Evolutionary conservation across 2,329 filamentous ascomycete genomes (phyloP), one percentile per base, ranked within the genome.

Genomic region (Colletotrichum eleusines): DNA sequence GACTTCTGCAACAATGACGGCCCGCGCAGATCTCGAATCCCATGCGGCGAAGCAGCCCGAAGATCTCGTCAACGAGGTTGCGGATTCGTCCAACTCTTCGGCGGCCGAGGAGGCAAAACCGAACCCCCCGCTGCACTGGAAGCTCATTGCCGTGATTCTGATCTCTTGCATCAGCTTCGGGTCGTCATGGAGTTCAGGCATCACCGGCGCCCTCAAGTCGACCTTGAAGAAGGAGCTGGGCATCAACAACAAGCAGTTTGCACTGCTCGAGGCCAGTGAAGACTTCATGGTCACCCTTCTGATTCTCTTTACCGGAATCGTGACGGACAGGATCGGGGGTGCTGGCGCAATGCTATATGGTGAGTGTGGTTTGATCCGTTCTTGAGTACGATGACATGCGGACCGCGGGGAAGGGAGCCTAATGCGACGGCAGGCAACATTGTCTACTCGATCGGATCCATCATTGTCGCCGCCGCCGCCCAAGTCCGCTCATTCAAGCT

Each of bases 241-340:
- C 57, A 90, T 91, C 75, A 85, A 86, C 75, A 91, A 91, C 74
- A 85, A 85, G 0, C 84, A 90, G 74, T 91, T 86, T 74, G 84
- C 89, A 0, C 80, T 90, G 0, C 81, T 91, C 0, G 87, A 89
- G 73, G 85, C 88, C 0, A 90, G 88, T 53, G 86, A 90, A 72
- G 84, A 90, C 74, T 91, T 90, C 83, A 90, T 91, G 85, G 84
- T 85, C 18, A 89, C 87, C 0, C 80, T 84, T 0, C 76, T 90
- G 3, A 88, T 90, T 26, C 77, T 90, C 0, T 69, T 83, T 33
- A 88, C 83, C 28, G 89, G 89, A 1, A 73, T 89, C 1, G 75
- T 90, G 1, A 90, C 88, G 0, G 88, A 90, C 73, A 82, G 86
- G 12, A 82, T 89, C 20, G 89, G 89, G 1, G 88, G 89, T 33